These are phyloP conservation scores for Exophiala alcalophila DNA, from an alignment of 2,329 filamentous ascomycete genomes.

Conservation along the genomic window DNA sequence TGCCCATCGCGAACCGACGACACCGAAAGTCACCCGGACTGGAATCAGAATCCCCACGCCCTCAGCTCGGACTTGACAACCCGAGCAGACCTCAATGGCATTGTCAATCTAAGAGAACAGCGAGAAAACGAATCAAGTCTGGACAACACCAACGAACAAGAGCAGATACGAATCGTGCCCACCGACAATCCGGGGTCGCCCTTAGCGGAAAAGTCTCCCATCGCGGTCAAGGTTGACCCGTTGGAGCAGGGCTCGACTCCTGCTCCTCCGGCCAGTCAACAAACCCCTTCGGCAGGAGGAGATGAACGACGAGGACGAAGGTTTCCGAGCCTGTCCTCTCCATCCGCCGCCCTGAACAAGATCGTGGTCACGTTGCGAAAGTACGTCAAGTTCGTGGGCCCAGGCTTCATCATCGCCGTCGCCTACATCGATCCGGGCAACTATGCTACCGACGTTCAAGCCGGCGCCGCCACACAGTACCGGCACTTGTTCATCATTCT, in stretches of 20 bases:
- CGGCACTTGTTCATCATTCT: conserved; percentile 48
- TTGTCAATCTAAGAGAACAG: conserved; percentile 57
- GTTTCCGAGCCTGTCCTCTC: conserved; percentile 1
- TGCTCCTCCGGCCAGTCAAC: conserved; percentile 18
- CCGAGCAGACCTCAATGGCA: conserved; percentile 59
- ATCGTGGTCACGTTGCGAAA: conserved; percentile 34
- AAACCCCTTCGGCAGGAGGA: conserved; percentile 13
- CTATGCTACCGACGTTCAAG: conserved; percentile 50
- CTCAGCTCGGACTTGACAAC: conserved; percentile 61
- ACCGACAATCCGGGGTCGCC: conserved; percentile 8
- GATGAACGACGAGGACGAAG: no score
- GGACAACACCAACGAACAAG: conserved; percentile 17
- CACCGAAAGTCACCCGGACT: conserved; percentile 50
- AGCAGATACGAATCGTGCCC: conserved; percentile 10
- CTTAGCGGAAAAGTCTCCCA: conserved; percentile 2
- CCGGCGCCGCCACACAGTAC: conserved; percentile 45
- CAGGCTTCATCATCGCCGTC: conserved; percentile 49
- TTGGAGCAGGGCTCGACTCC: conserved; percentile 3
- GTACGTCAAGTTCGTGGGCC: conserved; percentile 46
- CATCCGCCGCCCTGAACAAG: conserved; percentile 12
- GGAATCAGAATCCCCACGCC: conserved; percentile 60
- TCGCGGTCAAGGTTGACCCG: conserved; percentile 18
- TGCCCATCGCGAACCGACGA: conserved; percentile 63
- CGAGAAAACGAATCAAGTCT: conserved; percentile 38
- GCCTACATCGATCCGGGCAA: conserved; percentile 52